phyloP scores from a whole-genome alignment of 2,329 filamentous ascomycete genomes.

The Fusarium multiceps region DNA sequence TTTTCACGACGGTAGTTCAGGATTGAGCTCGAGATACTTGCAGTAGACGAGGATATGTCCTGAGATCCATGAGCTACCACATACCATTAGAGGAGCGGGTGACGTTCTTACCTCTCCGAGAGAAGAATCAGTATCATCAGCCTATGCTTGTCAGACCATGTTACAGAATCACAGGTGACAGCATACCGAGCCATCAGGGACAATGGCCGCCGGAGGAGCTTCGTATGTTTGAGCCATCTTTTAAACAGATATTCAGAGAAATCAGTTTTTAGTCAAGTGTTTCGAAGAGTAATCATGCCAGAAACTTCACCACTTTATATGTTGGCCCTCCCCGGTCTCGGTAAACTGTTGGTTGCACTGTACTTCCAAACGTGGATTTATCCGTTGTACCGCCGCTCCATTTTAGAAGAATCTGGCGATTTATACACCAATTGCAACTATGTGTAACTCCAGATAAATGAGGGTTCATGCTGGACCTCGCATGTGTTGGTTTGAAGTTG shows the following conservation, averaged over 20 bases:
- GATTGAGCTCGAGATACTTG: constrained; percentile 11
- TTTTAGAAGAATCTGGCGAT: neutral
- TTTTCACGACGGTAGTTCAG: constrained; percentile 19
- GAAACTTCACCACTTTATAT: constrained; percentile 9
- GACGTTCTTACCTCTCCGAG: neutral
- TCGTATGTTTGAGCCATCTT: neutral
- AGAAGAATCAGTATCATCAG: constrained; percentile 9
- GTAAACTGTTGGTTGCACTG: constrained; percentile 4
- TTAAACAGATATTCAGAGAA: fast-evolving
- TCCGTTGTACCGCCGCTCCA: neutral
- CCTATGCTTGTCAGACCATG: neutral
- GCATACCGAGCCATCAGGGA: neutral
- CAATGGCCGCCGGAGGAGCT: neutral
- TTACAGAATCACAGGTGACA: fast-evolving
- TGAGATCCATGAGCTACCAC: neutral
- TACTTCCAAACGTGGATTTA: constrained; percentile 18
- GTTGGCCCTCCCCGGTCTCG: constrained; percentile 6
- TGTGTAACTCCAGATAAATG: fast-evolving
- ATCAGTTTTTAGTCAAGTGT: no score
- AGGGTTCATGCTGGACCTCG: no score
- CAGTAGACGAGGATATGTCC: constrained; percentile 7
- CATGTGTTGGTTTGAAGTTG: neutral
- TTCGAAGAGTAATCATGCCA: neutral
- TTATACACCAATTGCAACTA: neutral
- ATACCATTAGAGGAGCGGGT: fast-evolving